These are phyloP conservation scores for Alternaria atra DNA, from an alignment of 2,329 filamentous ascomycete species.

Conservation along the genomic window DNA sequence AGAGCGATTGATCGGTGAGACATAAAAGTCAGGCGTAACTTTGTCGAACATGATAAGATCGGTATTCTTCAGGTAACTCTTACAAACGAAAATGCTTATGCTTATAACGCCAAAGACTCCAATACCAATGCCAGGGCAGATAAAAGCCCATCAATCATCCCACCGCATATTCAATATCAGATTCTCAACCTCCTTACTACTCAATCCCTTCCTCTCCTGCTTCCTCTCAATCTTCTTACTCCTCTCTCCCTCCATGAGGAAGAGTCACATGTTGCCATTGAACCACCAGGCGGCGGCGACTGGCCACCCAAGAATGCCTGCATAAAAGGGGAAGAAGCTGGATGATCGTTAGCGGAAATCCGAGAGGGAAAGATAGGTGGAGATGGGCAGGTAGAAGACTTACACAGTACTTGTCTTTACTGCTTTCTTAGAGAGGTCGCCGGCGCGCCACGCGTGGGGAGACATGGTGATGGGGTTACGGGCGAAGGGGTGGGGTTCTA, in stretches of 20 bases:
- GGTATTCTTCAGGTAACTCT: not conserved
- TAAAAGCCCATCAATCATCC: slow-evolving; percentile 32
- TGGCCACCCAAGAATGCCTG: slow-evolving; percentile 46
- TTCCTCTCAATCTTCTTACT: not conserved
- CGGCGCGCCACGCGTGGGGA: slow-evolving; percentile 37
- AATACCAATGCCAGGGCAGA: not conserved
- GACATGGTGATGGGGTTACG: slow-evolving; percentile 39
- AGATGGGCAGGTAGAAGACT: slow-evolving; percentile 10
- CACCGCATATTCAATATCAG: slow-evolving; percentile 42
- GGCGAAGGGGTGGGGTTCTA: slow-evolving; percentile 49
- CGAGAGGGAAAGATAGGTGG: not conserved
- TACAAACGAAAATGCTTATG: not conserved
- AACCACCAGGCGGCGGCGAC: slow-evolving; percentile 36
- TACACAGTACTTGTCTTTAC: slow-evolving; percentile 40
- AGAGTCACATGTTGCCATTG: slow-evolving; percentile 45
- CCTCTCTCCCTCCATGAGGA: slow-evolving; percentile 12
- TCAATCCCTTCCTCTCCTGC: slow-evolving; percentile 10
- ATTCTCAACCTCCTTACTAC: slow-evolving; percentile 34
- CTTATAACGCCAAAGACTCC: not conserved
- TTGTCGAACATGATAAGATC: not conserved
- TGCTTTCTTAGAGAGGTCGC: slow-evolving; percentile 33
- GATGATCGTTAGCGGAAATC: not conserved
- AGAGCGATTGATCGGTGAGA: too few species aligned
- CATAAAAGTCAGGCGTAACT: rapidly evolving
- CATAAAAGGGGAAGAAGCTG: slow-evolving; percentile 43